These are phyloP conservation scores for Simmondsia chinensis DNA, from an alignment of 148 eudicot genomes.

Conservation along the genomic window DNA sequence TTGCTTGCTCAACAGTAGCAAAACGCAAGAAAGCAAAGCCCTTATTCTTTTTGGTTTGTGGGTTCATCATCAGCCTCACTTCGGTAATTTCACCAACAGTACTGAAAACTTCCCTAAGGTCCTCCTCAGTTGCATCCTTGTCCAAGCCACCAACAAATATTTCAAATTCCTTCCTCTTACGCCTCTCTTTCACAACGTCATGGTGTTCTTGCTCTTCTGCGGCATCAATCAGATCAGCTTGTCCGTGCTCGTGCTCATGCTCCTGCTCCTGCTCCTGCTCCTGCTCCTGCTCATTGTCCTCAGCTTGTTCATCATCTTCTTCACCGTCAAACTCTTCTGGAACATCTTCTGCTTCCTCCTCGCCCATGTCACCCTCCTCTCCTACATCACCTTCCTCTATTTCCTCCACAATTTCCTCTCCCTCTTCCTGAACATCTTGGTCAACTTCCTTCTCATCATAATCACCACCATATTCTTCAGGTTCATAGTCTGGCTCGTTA, in stretches of 20 bases:
- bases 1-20: constrained; percentile 94
- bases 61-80: constrained; percentile 91
- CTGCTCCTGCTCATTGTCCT: constrained; percentile 37
- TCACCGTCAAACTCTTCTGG: constrained; percentile 74
- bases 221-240: constrained; percentile 44
- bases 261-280: constrained; percentile 24
- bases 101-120: constrained; percentile 78
- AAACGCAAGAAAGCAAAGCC: constrained; percentile 97
- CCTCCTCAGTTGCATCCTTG: constrained; percentile 96
- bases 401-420: constrained; percentile 56
- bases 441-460: constrained; percentile 89
- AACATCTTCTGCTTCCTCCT: constrained; percentile 56
- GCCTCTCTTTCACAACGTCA: constrained; percentile 76
- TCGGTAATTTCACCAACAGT: constrained; percentile 82
- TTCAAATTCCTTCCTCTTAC: constrained; percentile 90
- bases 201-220: constrained; percentile 81
- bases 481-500: constrained; percentile 90
- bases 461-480: constrained; percentile 80
- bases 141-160: constrained; percentile 98
- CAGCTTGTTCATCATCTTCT: constrained; percentile 55
- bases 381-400: constrained; percentile 40
- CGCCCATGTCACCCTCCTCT: constrained; percentile 42
- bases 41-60: constrained; percentile 94
- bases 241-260: constrained; percentile 29
- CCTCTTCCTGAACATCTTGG: constrained; percentile 63